These are phyloP conservation scores for Hanseniaspora uvarum DNA, from an alignment of 1,139 yeast genomes.

Conservation along the genomic window DNA sequence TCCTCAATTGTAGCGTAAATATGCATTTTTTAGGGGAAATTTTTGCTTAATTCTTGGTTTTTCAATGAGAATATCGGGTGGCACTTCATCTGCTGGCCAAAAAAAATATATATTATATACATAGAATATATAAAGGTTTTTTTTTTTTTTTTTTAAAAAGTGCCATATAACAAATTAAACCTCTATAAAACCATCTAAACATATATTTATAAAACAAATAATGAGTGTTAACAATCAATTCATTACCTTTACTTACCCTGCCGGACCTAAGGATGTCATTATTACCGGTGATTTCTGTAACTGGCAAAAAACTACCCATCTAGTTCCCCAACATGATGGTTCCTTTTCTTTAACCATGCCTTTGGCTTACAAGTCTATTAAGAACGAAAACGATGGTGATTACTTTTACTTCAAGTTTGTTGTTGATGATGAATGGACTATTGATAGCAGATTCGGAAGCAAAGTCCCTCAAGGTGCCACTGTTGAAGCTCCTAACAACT, in stretches of 20 bases:
- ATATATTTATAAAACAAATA: neutral
- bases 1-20: too few relatives aligned
- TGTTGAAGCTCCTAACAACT: slow-evolving; percentile 45
- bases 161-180: too few relatives aligned
- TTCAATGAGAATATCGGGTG: neutral
- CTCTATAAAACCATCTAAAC: neutral
- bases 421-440: slow-evolving; percentile 64
- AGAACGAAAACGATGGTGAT: slow-evolving; percentile 31
- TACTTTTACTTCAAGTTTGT: slow-evolving; percentile 55
- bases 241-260: slow-evolving; percentile 42
- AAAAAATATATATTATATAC: too few relatives aligned
- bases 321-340: slow-evolving; percentile 52
- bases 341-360: slow-evolving; percentile 50
- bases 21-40: neutral
- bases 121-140: neutral
- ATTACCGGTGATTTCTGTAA: slow-evolving; percentile 71
- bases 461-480: slow-evolving; percentile 43
- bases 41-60: neutral
- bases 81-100: neutral
- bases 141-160: too few relatives aligned
- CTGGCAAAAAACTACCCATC: slow-evolving; percentile 53
- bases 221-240: slow-evolving; percentile 16
- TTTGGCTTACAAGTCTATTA: slow-evolving; percentile 31
- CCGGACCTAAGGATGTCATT: slow-evolving; percentile 60
- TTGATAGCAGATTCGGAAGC: slow-evolving; percentile 39